Evolutionary conservation across 2,329 filamentous ascomycete genomes (phyloP).

Genomic region (Diaporthe destruens): DNA sequence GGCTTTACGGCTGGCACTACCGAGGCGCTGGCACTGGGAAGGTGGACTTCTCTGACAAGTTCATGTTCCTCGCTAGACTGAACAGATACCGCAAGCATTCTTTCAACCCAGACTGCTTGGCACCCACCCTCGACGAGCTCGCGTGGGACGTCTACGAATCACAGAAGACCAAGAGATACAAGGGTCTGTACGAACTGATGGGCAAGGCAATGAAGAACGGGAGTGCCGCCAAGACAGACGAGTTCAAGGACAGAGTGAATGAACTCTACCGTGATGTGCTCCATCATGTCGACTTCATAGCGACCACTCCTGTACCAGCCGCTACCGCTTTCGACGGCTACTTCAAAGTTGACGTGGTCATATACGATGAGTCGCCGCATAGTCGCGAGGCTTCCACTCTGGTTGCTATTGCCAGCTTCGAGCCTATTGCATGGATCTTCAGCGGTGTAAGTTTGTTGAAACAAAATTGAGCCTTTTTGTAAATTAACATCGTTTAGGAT

Average conservation of each 20-base stretch:
- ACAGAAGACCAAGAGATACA: slow-evolving; percentile 52
- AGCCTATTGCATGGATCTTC: slow-evolving; percentile 59
- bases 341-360: slow-evolving; percentile 85
- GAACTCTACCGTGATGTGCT: slow-evolving; percentile 56
- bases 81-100: slow-evolving; percentile 36
- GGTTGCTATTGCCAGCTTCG: slow-evolving; percentile 59
- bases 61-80: slow-evolving; percentile 47
- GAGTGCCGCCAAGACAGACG: slow-evolving; percentile 46
- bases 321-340: slow-evolving; percentile 57
- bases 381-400: slow-evolving; percentile 60
- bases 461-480: slow-evolving; percentile 52
- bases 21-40: slow-evolving; percentile 49
- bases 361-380: slow-evolving; percentile 78
- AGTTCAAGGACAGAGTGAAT: slow-evolving; percentile 50
- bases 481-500: slow-evolving; percentile 45
- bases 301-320: slow-evolving; percentile 60
- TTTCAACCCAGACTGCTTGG: slow-evolving; percentile 45
- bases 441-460: slow-evolving; percentile 51
- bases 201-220: slow-evolving; percentile 44
- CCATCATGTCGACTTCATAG: slow-evolving; percentile 57
- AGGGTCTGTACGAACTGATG: slow-evolving; percentile 52
- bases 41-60: slow-evolving; percentile 53
- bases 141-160: slow-evolving; percentile 57
- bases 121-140: slow-evolving; percentile 58
- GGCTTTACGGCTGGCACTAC: slow-evolving; percentile 57